These are phyloP conservation scores for Suillus subluteus DNA, from an alignment of 768 basidiomycete genomes.

Conservation along the genomic window DNA sequence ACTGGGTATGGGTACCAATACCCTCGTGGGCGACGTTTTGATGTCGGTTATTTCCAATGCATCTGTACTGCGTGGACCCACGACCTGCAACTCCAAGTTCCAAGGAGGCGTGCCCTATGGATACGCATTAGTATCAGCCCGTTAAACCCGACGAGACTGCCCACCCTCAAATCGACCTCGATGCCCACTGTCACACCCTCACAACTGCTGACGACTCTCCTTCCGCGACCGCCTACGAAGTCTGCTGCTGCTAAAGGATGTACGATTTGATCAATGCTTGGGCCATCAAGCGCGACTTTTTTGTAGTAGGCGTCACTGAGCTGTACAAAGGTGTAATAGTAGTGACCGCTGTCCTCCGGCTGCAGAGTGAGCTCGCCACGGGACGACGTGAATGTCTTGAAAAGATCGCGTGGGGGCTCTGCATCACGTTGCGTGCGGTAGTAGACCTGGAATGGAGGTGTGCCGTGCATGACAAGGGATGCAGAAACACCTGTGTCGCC, in stretches of 20 bases:
- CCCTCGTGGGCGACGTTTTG: constrained; percentile 51
- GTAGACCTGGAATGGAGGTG: constrained; percentile 84
- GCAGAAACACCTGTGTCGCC: constrained; percentile 92
- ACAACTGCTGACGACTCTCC: constrained; percentile 72
- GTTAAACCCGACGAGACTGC: constrained; percentile 22
- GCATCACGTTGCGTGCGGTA: constrained; percentile 77
- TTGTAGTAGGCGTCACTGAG: constrained; percentile 87
- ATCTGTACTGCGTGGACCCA: constrained; percentile 71
- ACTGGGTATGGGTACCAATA: constrained; percentile 71
- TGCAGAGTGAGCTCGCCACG: constrained; percentile 83
- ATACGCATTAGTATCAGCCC: constrained; percentile 8
- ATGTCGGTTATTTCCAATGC: constrained; percentile 59
- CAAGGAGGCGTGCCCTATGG: constrained; percentile 86
- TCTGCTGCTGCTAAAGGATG: constrained; percentile 86
- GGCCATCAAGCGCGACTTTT: constrained; percentile 71
- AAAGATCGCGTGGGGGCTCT: constrained; percentile 60
- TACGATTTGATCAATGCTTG: constrained; percentile 84
- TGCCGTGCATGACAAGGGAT: constrained; percentile 83
- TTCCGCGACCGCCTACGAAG: constrained; percentile 59
- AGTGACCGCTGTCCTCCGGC: constrained; percentile 88
- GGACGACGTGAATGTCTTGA: constrained; percentile 65
- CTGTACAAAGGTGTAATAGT: constrained; percentile 78
- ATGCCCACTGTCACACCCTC: constrained; percentile 75
- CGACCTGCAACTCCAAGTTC: constrained; percentile 82
- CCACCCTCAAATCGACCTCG: constrained; percentile 79